Percentiles rank a stretch among this genome's conserved stretches.
Evolutionary conservation across 208 protist species (phyloP).

Genomic region (Angomonas ambiguus): DNA sequence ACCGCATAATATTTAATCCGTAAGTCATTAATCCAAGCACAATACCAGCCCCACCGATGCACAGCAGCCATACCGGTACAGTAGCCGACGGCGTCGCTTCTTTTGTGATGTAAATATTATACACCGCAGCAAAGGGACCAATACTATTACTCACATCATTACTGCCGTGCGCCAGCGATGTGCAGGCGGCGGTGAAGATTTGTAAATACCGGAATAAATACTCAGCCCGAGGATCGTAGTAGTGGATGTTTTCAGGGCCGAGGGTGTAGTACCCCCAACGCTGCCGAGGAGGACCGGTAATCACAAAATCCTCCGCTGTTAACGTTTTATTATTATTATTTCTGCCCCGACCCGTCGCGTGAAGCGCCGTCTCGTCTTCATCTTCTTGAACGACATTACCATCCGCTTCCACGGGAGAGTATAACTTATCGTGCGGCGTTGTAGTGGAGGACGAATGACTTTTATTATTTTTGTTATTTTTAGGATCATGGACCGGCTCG

Average conservation of each 20-base stretch:
- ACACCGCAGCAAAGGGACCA: slow-evolving; percentile 56
- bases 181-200: slow-evolving; percentile 61
- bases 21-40: slow-evolving; percentile 64
- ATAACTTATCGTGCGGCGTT: not conserved
- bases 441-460: too few species aligned
- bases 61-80: slow-evolving; percentile 48
- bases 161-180: slow-evolving; percentile 60
- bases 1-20: slow-evolving; percentile 50
- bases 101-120: slow-evolving; percentile 38
- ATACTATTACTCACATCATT: slow-evolving; percentile 74
- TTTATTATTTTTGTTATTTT: too few species aligned
- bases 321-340: not conserved
- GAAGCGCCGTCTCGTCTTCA: not conserved
- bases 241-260: slow-evolving; percentile 19
- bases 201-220: slow-evolving; percentile 64
- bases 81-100: slow-evolving; percentile 22
- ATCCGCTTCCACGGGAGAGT: not conserved
- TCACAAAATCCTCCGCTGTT: not conserved
- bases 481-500: too few species aligned
- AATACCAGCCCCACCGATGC: slow-evolving; percentile 52
- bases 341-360: not conserved
- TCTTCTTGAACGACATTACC: not conserved
- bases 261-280: slow-evolving; percentile 7
- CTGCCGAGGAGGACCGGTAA: slow-evolving; percentile 14
- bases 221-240: slow-evolving; percentile 53